phyloP scores from a whole-genome alignment of 2,329 filamentous ascomycete genomes.

The Xylariales sp. region DNA sequence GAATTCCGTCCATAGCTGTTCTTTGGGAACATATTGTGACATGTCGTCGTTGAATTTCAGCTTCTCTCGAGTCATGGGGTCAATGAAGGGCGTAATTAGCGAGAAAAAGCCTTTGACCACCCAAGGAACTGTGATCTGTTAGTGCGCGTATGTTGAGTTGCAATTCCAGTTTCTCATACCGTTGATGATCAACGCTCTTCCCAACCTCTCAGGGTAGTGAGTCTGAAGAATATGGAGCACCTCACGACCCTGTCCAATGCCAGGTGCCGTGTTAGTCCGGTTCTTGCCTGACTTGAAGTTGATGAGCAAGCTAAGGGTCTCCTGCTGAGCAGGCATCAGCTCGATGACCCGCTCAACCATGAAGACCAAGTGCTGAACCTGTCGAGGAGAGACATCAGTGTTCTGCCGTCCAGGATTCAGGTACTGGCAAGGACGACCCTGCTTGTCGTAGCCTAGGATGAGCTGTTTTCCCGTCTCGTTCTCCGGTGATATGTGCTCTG shows the following conservation, averaged over 20 bases:
- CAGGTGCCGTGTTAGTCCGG: constrained; percentile 68
- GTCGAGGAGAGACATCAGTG: constrained; percentile 77
- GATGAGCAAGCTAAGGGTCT: constrained; percentile 81
- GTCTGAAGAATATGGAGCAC: constrained; percentile 89
- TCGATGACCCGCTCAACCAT: constrained; percentile 92
- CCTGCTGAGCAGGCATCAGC: constrained; percentile 79
- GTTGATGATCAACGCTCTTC: constrained; percentile 84
- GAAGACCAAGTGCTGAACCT: constrained; percentile 90
- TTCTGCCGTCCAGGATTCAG: constrained; percentile 88
- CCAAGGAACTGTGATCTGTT: constrained; percentile 65
- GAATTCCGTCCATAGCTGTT: constrained; percentile 77
- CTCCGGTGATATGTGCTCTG: constrained; percentile 86
- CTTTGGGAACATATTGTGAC: constrained; percentile 70
- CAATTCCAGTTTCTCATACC: constrained; percentile 46
- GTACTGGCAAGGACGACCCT: constrained; percentile 84
- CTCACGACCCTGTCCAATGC: constrained; percentile 71
- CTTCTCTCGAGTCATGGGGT: constrained; percentile 88
- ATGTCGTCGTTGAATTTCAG: constrained; percentile 97
- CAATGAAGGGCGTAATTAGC: constrained; percentile 91
- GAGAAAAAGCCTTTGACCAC: constrained; percentile 94
- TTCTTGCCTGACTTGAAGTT: constrained; percentile 81
- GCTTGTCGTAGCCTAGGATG: constrained; percentile 79
- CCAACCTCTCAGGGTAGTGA: constrained; percentile 91
- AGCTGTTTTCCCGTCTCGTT: constrained; percentile 97
- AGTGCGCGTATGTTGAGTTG: not conserved